Conservation (phyloP, 148 eudicot genomes). For the Heliosperma pusillum region DNA sequence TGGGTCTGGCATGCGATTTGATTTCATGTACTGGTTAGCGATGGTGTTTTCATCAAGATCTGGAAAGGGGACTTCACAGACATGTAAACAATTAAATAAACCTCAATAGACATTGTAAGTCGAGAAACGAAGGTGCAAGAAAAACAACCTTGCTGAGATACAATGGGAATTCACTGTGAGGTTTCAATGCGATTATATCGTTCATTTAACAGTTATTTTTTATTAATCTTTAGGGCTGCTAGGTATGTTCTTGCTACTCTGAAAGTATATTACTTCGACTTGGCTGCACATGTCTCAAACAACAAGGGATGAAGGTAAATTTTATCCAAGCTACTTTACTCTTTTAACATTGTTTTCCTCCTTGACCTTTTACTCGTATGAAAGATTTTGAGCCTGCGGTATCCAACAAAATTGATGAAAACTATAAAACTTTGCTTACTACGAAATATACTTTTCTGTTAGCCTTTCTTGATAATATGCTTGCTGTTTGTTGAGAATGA, state of each 20-base stretch:
- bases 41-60: too few species aligned
- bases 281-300: not conserved
- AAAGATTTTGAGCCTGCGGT: not conserved
- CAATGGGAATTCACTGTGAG: not conserved
- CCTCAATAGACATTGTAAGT: too few species aligned
- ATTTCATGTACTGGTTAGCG: too few species aligned
- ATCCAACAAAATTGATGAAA: not conserved
- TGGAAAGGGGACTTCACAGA: too few species aligned
- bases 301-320: not conserved
- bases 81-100: too few species aligned
- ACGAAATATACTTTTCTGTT: not conserved
- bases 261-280: not conserved
- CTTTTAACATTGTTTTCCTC: too few species aligned
- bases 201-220: not conserved
- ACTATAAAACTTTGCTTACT: not conserved
- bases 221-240: not conserved
- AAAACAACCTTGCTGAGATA: too few species aligned
- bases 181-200: not conserved
- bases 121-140: too few species aligned
- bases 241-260: not conserved
- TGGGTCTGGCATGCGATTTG: not conserved
- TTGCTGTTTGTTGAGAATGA: not conserved
- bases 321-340: not conserved
- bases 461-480: not conserved
- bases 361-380: not conserved